A percentile compares a stretch with the other conserved stretches of the same genome.
These are phyloP conservation scores for Leccinum huronense DNA, from an alignment of 1,284 basidiomycete genomes.

Conservation along the genomic window DNA sequence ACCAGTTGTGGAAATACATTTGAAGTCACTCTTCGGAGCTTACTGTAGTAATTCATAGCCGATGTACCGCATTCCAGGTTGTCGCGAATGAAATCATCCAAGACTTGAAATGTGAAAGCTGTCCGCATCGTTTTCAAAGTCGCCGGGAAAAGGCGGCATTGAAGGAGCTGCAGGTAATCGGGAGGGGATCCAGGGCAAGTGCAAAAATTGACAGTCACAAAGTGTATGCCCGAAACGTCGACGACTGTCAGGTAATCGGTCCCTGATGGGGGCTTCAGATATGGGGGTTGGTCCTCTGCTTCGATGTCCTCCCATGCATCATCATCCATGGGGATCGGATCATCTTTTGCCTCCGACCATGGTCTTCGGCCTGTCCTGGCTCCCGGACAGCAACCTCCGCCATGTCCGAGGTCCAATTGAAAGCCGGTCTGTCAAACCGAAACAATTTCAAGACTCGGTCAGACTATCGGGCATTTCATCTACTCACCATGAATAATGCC, in stretches of 20 bases:
- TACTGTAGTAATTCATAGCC: conserved; percentile 27
- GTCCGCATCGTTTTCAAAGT: background rate
- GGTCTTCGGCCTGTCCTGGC: background rate
- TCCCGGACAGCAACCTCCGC: background rate
- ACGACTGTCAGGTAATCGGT: background rate
- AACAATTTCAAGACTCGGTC: background rate
- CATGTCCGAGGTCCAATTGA: background rate
- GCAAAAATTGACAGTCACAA: background rate
- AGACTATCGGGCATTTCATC: background rate
- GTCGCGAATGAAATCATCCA: conserved; percentile 27
- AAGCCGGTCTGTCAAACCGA: background rate
- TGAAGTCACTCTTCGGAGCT: conserved; percentile 26
- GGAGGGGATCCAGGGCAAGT: background rate
- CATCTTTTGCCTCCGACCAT: background rate
- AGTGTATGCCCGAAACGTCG: background rate
- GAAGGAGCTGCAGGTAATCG: background rate
- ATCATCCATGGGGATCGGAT: background rate
- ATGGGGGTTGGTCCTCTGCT: background rate
- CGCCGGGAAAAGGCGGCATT: background rate
- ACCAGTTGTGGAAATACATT: conserved; percentile 23
- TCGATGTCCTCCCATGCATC: background rate
- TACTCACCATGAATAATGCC: background rate
- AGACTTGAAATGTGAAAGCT: background rate
- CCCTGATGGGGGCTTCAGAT: background rate
- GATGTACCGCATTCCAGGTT: conserved; percentile 30